A percentile compares a stretch with the other conserved stretches of the same genome.
Evolutionary conservation across 192 early-diverging fungal genomes (phyloP).

Genomic region (Entomortierella chlamydospora): DNA sequence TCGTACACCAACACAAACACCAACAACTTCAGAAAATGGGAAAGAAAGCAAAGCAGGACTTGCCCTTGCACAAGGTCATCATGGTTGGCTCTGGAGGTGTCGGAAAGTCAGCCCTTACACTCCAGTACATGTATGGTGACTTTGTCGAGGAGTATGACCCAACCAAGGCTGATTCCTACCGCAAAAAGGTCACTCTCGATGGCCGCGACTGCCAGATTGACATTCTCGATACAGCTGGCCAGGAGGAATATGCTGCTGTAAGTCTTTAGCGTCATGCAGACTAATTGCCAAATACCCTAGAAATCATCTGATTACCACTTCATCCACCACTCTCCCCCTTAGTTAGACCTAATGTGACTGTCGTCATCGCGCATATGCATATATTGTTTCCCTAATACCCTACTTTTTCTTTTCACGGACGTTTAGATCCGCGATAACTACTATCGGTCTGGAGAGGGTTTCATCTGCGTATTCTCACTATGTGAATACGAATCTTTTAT

Average conservation of each 20-base stretch:
- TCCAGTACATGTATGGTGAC: constrained; percentile 94
- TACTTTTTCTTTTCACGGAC: background rate
- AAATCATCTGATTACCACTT: background rate
- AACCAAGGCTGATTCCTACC: constrained; percentile 92
- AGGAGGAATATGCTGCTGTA: constrained; percentile 92
- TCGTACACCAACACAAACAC: background rate
- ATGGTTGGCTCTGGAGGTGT: constrained; percentile 94
- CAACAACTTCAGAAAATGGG: constrained; percentile 59
- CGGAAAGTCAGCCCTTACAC: constrained; percentile 88
- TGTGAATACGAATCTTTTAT: constrained; percentile 84
- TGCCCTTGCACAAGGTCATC: constrained; percentile 90
- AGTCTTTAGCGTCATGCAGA: constrained; percentile 32
- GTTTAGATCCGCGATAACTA: constrained; percentile 85
- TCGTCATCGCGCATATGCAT: constrained; percentile 5
- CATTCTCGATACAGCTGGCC: constrained; percentile 90
- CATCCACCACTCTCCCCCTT: background rate
- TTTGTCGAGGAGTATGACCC: constrained; percentile 96
- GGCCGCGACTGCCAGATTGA: constrained; percentile 86
- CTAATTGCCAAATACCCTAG: background rate
- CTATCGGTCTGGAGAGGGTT: constrained; percentile 87
- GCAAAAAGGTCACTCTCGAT: constrained; percentile 84
- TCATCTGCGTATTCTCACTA: constrained; percentile 87
- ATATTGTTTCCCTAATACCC: background rate
- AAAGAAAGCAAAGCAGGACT: constrained; percentile 74
- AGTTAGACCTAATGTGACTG: background rate